A percentile compares a stretch with the other conserved stretches of the same genome.
Evolutionary conservation across 345 rosid species (phyloP).

Genomic region (Leavenworthia alabamica): DNA sequence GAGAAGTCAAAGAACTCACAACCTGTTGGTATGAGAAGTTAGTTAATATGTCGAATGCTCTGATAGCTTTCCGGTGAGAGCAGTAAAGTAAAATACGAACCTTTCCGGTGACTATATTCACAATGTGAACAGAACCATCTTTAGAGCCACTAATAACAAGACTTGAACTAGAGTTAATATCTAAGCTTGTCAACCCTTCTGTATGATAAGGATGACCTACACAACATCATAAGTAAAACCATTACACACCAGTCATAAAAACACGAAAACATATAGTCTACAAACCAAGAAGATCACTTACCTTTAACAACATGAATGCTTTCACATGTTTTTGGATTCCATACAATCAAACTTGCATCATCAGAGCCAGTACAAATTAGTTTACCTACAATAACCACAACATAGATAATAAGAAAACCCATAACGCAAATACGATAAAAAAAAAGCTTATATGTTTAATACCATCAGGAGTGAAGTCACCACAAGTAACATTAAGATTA

Average conservation of each 20-base stretch:
- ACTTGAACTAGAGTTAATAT: conserved; percentile 65
- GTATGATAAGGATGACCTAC: conserved; percentile 86
- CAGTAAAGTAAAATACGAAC: conserved; percentile 30
- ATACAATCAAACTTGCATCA: conserved; percentile 79
- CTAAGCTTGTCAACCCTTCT: conserved; percentile 70
- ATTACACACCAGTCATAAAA: neutral
- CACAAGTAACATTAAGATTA: conserved; percentile 62
- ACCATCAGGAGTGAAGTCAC: conserved; percentile 97
- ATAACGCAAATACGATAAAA: neutral
- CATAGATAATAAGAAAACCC: too few relatives aligned
- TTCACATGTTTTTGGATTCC: conserved; percentile 86
- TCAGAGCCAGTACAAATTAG: conserved; percentile 84
- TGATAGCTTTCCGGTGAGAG: neutral
- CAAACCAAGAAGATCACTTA: too few relatives aligned
- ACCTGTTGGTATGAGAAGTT: conserved; percentile 47
- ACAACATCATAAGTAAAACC: conserved; percentile 6
- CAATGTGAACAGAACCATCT: conserved; percentile 73
- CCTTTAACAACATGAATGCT: conserved; percentile 68
- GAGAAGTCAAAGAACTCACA: conserved; percentile 59
- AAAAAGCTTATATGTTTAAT: conserved; percentile 18
- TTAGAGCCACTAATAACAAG: conserved; percentile 77
- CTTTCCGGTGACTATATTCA: conserved; percentile 74
- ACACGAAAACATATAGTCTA: too few relatives aligned
- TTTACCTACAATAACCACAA: conserved; percentile 50
- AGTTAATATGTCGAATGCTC: neutral